A percentile compares a stretch with the other conserved stretches of the same genome.
These are phyloP conservation scores for Ceratocystis smalleyi DNA, from an alignment of 2,329 filamentous ascomycete species.

Conservation along the genomic window DNA sequence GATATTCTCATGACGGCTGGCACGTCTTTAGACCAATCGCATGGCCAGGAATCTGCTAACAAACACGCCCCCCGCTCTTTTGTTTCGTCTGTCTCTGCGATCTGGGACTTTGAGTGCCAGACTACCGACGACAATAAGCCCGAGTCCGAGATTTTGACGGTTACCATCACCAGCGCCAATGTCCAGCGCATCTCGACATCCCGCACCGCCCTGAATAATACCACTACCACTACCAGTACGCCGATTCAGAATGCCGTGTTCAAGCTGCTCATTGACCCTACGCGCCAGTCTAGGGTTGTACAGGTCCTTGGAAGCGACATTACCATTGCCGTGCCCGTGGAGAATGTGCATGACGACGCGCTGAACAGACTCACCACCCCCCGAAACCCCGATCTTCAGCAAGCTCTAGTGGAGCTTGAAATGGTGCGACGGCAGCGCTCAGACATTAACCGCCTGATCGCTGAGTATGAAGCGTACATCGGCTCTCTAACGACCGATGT, in stretches of 20 bases:
- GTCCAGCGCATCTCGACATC: constrained; percentile 10
- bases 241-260: constrained; percentile 15
- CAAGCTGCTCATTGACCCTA: constrained; percentile 15
- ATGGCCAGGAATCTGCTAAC: neutral
- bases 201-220: constrained; percentile 5
- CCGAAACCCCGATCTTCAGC: constrained; percentile 10
- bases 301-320: constrained; percentile 15
- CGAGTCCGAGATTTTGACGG: constrained; percentile 14
- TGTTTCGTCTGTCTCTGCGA: constrained; percentile 8
- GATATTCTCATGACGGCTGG: constrained; percentile 7
- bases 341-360: neutral
- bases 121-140: neutral
- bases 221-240: constrained; percentile 2
- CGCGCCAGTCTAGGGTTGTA: constrained; percentile 9
- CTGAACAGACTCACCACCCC: constrained; percentile 8
- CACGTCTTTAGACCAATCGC: neutral
- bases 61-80: neutral
- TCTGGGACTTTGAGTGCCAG: constrained; percentile 15
- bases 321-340: constrained; percentile 5
- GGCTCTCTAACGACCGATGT: constrained; percentile 13
- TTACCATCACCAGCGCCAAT: constrained; percentile 11
- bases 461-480: constrained; percentile 14
- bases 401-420: constrained; percentile 15
- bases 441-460: constrained; percentile 8
- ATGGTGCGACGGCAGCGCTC: constrained; percentile 12